Evolutionary conservation across 257 asterid species (phyloP).

Genomic region (Solanum raphanifolium): DNA sequence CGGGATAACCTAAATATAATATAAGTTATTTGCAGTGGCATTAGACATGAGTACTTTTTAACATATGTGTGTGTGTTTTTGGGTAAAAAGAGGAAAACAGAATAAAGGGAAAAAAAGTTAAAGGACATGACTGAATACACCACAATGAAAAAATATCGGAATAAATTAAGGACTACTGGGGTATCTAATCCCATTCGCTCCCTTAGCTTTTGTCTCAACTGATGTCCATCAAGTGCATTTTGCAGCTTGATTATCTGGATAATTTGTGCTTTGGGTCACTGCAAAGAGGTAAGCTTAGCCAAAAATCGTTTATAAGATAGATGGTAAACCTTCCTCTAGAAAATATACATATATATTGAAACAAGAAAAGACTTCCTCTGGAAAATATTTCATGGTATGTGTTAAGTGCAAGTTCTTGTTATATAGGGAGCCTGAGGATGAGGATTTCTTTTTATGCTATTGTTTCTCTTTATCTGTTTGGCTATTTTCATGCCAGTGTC

Average conservation of each 20-base stretch:
- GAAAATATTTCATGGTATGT: background rate
- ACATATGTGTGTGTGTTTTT: background rate
- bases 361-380: background rate
- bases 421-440: background rate
- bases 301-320: background rate
- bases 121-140: background rate
- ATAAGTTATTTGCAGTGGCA: background rate
- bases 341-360: background rate
- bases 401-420: background rate
- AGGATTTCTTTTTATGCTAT: background rate
- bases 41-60: background rate
- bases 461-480: background rate
- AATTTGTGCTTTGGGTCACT: background rate
- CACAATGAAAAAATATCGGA: background rate
- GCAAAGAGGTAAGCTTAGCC: background rate
- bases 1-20: background rate
- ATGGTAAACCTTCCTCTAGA: background rate
- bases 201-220: background rate
- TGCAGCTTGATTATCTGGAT: background rate
- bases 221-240: background rate
- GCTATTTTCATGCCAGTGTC: background rate
- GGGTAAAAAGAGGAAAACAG: background rate
- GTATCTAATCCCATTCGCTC: background rate
- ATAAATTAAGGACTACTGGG: background rate
- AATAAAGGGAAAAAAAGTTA: background rate